phyloP scores from a whole-genome alignment of 305 asterid species.

The Euphrasia arctica region DNA sequence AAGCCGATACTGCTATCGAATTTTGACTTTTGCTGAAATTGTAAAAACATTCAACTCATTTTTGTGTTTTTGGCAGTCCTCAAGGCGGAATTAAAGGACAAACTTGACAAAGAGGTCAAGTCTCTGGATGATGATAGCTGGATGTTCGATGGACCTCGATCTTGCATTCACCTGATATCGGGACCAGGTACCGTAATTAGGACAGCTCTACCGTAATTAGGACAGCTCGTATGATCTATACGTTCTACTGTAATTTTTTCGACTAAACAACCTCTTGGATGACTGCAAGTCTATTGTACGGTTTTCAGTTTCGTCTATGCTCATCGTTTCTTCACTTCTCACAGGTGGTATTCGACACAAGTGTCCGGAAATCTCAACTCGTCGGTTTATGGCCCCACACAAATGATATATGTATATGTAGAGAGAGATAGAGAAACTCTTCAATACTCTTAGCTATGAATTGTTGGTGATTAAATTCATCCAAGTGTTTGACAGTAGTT shows the following conservation, averaged over 20 bases:
- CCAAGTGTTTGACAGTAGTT: too few relatives aligned
- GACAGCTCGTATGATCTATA: background rate
- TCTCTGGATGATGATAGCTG: conserved; percentile 91
- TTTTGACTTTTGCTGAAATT: background rate
- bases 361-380: conserved; percentile 29
- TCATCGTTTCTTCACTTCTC: conserved; percentile 7
- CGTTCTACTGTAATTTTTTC: too few relatives aligned
- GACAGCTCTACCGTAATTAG: background rate
- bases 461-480: too few relatives aligned
- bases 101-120: conserved; percentile 75
- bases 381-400: conserved; percentile 19
- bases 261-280: too few relatives aligned
- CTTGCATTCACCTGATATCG: conserved; percentile 70
- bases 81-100: conserved; percentile 71
- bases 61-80: conserved; percentile 44
- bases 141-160: conserved; percentile 98
- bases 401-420: conserved; percentile 16
- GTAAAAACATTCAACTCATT: background rate
- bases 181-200: conserved; percentile 45
- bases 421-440: background rate
- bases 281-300: too few relatives aligned
- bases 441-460: background rate
- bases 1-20: too few relatives aligned
- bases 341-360: conserved; percentile 40
- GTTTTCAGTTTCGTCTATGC: background rate